Conservation (phyloP, 2,329 filamentous ascomycete genomes). For the Neopestalotiopsis sp. region DNA sequence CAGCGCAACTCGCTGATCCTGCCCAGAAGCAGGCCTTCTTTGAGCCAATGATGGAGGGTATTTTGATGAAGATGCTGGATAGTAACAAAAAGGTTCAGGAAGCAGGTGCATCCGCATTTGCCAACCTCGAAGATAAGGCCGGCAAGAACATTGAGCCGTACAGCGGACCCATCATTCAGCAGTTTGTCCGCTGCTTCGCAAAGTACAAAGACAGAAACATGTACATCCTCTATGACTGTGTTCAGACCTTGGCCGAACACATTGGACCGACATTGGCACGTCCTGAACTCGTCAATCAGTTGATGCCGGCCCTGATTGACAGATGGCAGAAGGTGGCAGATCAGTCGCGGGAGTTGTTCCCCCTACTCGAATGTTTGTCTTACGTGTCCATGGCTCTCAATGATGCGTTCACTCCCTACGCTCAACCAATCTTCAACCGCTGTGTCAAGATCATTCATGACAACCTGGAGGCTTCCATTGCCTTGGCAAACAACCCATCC, state of each 20-base stretch:
- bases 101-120: slow-evolving; percentile 93
- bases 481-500: slow-evolving; percentile 69
- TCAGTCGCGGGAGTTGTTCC: slow-evolving; percentile 91
- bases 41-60: slow-evolving; percentile 95
- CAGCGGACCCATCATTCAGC: slow-evolving; percentile 85
- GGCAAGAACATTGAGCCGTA: slow-evolving; percentile 83
- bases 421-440: slow-evolving; percentile 82
- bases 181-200: slow-evolving; percentile 89
- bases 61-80: slow-evolving; percentile 93
- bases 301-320: slow-evolving; percentile 92
- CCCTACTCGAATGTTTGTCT: slow-evolving; percentile 92
- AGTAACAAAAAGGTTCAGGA: slow-evolving; percentile 98
- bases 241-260: slow-evolving; percentile 94
- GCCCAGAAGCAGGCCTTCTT: slow-evolving; percentile 79
- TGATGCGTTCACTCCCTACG: slow-evolving; percentile 82
- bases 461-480: slow-evolving; percentile 83
- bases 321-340: slow-evolving; percentile 88
- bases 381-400: slow-evolving; percentile 91
- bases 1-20: slow-evolving; percentile 73
- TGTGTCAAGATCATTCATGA: slow-evolving; percentile 91
- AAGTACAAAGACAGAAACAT: slow-evolving; percentile 99
- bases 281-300: slow-evolving; percentile 77
- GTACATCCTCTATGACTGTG: slow-evolving; percentile 98
- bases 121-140: slow-evolving; percentile 93
- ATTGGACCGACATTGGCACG: slow-evolving; percentile 83